Conservation (phyloP, 2,329 filamentous ascomycete genomes). For the Hypoxylon sp. region DNA sequence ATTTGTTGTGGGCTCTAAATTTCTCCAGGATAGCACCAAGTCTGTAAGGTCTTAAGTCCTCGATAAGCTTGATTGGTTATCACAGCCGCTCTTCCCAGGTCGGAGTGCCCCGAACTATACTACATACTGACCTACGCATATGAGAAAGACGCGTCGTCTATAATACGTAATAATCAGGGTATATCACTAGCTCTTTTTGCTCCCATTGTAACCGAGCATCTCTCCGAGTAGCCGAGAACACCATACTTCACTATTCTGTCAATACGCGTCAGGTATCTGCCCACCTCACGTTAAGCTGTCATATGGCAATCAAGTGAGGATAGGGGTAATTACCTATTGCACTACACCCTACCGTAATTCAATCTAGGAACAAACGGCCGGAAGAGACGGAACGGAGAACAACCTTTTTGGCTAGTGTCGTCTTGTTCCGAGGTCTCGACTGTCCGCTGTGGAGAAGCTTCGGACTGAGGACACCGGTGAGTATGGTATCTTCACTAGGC, state of each 20-base stretch:
- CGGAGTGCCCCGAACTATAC: not conserved
- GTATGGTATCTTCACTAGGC: not conserved
- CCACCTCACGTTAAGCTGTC: conserved; percentile 12
- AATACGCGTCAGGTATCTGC: conserved; percentile 3
- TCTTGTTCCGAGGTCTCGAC: not conserved
- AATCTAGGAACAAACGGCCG: not conserved
- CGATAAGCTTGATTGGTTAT: conserved; percentile 5
- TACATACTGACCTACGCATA: not conserved
- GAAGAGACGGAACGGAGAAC: conserved; percentile 16
- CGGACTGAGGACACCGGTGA: not conserved
- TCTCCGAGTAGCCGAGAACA: not conserved
- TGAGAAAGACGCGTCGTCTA: not conserved
- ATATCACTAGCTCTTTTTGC: not conserved
- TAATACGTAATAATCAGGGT: not conserved
- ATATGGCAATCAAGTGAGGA: not conserved
- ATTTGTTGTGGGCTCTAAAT: not conserved
- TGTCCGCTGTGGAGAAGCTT: not conserved
- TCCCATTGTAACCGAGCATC: not conserved
- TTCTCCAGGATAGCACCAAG: not conserved
- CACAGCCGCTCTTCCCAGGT: not conserved
- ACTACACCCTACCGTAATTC: not conserved
- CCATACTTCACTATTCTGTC: conserved; percentile 5
- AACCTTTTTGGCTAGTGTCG: not conserved
- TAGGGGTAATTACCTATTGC: not conserved
- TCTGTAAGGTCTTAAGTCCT: not conserved